Conservation (phyloP, 192 early-diverging fungal species). For the Rhizophagus sp. region DNA sequence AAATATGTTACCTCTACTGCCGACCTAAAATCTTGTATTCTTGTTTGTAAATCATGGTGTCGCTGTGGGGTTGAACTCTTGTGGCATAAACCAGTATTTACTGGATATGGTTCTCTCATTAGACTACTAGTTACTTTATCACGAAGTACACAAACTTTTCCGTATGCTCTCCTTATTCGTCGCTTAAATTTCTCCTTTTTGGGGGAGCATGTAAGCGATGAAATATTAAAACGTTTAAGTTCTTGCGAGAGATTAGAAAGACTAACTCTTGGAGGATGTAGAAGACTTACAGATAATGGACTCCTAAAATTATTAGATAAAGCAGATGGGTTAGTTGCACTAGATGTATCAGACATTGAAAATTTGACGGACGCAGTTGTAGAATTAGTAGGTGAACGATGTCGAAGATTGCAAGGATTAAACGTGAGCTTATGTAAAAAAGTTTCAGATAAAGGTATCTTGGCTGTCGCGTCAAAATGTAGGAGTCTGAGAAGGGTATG, state of each 20-base stretch:
- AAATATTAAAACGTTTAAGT: slow-evolving; percentile 36
- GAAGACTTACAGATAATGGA: slow-evolving; percentile 45
- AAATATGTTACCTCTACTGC: slow-evolving; percentile 41
- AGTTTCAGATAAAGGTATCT: slow-evolving; percentile 48
- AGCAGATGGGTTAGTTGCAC: slow-evolving; percentile 42
- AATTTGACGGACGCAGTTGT: slow-evolving; percentile 46
- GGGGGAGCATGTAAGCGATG: slow-evolving; percentile 43
- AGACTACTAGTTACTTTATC: slow-evolving; percentile 38
- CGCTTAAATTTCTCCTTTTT: slow-evolving; percentile 60
- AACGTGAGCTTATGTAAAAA: slow-evolving; percentile 53
- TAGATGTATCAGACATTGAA: slow-evolving; percentile 55
- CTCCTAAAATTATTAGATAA: slow-evolving; percentile 44
- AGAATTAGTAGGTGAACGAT: slow-evolving; percentile 44
- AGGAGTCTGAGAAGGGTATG: slow-evolving; percentile 53
- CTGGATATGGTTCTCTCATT: slow-evolving; percentile 18
- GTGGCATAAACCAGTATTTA: slow-evolving; percentile 53
- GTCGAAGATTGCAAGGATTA: slow-evolving; percentile 55
- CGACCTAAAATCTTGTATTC: slow-evolving; percentile 48
- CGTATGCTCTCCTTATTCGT: slow-evolving; percentile 52
- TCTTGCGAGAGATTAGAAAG: slow-evolving; percentile 53
- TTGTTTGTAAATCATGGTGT: slow-evolving; percentile 56
- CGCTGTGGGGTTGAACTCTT: slow-evolving; percentile 54
- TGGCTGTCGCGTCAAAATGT: slow-evolving; percentile 47
- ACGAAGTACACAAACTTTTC: slow-evolving; percentile 37
- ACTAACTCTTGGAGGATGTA: slow-evolving; percentile 51